A percentile compares a stretch with the other conserved stretches of the same genome.
Evolutionary conservation across 306 rosid genomes (phyloP).

Genomic region (Acacia melanoxylon): DNA sequence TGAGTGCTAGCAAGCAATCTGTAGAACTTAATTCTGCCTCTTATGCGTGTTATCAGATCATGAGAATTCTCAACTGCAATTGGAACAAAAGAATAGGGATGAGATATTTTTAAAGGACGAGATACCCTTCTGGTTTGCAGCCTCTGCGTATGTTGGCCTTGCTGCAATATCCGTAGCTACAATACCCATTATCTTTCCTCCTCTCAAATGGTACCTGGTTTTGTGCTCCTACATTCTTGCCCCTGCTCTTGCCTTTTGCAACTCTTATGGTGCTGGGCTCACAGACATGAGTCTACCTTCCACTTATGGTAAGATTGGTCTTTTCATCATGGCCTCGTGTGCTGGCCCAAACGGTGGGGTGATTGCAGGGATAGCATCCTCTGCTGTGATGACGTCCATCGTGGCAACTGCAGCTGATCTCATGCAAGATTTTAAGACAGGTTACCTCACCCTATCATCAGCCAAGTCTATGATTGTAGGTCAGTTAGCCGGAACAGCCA

Average conservation of each 20-base stretch:
- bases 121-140: conserved; percentile 86
- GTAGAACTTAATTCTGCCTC: conserved; percentile 24
- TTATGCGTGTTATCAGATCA: conserved; percentile 48
- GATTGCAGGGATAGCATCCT: conserved; percentile 77
- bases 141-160: conserved; percentile 76
- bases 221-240: conserved; percentile 79
- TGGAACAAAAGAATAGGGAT: conserved; percentile 59
- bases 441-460: conserved; percentile 89
- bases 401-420: conserved; percentile 95
- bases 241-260: conserved; percentile 41
- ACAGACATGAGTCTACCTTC: conserved; percentile 79
- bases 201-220: conserved; percentile 92
- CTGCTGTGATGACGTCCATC: conserved; percentile 79
- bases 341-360: conserved; percentile 88
- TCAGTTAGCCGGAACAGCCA: conserved; percentile 82
- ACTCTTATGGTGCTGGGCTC: conserved; percentile 31
- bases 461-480: conserved; percentile 90
- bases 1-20: not conserved
- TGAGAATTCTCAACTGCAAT: conserved; percentile 43
- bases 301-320: conserved; percentile 89
- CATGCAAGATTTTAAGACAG: conserved; percentile 99
- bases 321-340: conserved; percentile 69
- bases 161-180: conserved; percentile 69
- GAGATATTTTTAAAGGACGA: conserved; percentile 76
- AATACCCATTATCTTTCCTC: conserved; percentile 83